These are phyloP conservation scores for Phytophthora uliginosa DNA, from an alignment of 352 stramenopile genomes.

Conservation along the genomic window DNA sequence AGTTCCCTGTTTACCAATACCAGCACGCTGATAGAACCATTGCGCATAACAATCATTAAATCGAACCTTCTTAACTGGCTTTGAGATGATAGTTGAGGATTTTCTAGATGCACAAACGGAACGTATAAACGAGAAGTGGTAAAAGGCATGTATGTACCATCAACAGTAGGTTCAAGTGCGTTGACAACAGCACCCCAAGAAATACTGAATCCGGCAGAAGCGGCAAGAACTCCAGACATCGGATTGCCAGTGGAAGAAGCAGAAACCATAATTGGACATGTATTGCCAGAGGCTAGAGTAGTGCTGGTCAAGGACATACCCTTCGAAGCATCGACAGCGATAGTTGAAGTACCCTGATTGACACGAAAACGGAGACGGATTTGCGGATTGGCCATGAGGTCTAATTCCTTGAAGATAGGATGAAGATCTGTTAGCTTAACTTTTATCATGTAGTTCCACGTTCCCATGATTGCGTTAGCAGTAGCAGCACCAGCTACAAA, in stretches of 20 bases:
- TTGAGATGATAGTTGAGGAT: no score
- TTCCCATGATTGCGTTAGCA: no score
- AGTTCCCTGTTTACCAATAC: no score
- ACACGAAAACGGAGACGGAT: background rate
- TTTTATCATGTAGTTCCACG: no score
- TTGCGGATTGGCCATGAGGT: slow-evolving; percentile 9
- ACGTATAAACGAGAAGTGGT: no score
- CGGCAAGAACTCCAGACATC: slow-evolving; percentile 1
- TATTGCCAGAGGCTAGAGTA: background rate
- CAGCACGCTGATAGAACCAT: no score
- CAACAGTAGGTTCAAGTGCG: slow-evolving; percentile 13
- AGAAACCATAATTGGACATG: slow-evolving; percentile 14
- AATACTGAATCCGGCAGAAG: background rate
- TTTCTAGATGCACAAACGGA: no score
- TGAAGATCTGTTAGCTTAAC: background rate
- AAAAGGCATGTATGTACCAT: slow-evolving; percentile 5
- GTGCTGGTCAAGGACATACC: slow-evolving; percentile 2
- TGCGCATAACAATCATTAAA: no score
- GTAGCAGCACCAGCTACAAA: no score
- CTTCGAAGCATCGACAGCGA: background rate
- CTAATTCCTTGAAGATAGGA: slow-evolving; percentile 8
- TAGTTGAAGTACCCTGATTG: no score
- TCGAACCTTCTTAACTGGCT: no score
- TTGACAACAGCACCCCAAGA: background rate
- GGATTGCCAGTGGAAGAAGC: background rate